Evolutionary conservation across 768 basidiomycete species (phyloP).

Genomic region (Crassisporium funariophilum): DNA sequence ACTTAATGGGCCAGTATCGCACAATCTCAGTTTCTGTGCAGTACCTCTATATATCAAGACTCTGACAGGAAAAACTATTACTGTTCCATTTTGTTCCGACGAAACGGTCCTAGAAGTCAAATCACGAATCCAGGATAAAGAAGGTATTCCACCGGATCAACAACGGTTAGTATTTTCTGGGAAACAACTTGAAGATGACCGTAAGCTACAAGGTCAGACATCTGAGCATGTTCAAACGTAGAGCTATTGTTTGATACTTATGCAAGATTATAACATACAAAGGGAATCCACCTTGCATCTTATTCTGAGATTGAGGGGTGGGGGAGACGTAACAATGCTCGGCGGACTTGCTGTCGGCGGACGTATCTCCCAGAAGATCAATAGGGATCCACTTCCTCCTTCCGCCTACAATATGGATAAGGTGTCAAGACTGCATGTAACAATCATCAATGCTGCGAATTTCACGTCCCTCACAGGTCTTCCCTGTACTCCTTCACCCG

Average conservation of each 20-base stretch:
- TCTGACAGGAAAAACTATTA: slow-evolving; percentile 18
- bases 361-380: slow-evolving; percentile 14
- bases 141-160: slow-evolving; percentile 63
- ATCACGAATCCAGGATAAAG: slow-evolving; percentile 26
- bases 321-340: slow-evolving; percentile 4
- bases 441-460: slow-evolving; percentile 13
- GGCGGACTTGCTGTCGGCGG: slow-evolving; percentile 10
- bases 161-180: slow-evolving; percentile 78
- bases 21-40: too few species aligned
- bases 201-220: slow-evolving; percentile 45
- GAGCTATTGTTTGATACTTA: too few species aligned
- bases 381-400: slow-evolving; percentile 11
- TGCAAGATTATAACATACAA: background rate
- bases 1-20: too few species aligned
- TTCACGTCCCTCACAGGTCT: slow-evolving; percentile 11
- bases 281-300: background rate
- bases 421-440: slow-evolving; percentile 11
- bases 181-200: slow-evolving; percentile 78
- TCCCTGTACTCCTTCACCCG: slow-evolving; percentile 13
- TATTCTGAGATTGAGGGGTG: slow-evolving; percentile 10
- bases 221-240: too few species aligned
- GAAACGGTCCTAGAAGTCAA: slow-evolving; percentile 25
- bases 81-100: slow-evolving; percentile 7
- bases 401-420: slow-evolving; percentile 10
- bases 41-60: too few species aligned